Evolutionary conservation across 2,329 filamentous ascomycete genomes (phyloP), one percentile per base, ranked within the genome.

Genomic region (Calonectria pauciramosa): DNA sequence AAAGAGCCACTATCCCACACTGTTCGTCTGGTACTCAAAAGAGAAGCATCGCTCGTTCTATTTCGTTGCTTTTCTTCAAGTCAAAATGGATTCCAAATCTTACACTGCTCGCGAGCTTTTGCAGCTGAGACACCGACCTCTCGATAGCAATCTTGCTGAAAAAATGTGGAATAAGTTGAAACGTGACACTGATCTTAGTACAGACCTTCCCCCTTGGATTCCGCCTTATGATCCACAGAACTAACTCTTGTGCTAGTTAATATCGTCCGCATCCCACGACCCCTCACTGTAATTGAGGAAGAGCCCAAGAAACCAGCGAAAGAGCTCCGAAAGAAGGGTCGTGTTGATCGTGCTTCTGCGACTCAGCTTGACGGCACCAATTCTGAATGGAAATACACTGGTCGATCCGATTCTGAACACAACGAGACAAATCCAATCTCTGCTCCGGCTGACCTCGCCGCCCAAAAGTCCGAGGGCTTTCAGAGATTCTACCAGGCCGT

Each of bases 401-500:
- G 88, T 65, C 84, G 89, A 69, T 86, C 83, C 64, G 86, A 86
- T 23, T 86, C 85, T 1, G 87, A 90, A 75, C 78, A 85, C n/a
- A 79, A 82, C 23, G 82, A 83, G 54, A 84, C 81, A 52, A 89
- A 89, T 60, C 90, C 90, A 9, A 84, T 91, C 44, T 84, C 89
- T 66, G 91, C 91, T 28, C 91, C 91, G 14, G 82, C 87, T 26
- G 90, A 87, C 11, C 82, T 90, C 41, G 84, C 82, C 47, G 89
- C 90, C 32, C 91, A 93, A 81, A 89, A 90, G 77, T 89, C 88
- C 41, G 91, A 93, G 81, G 92, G 92, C n/a, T 94, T 94, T 78
- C 90, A 92, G 82, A 88, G 89, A 68, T 94, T 94, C 81, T 93
- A 92, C 84, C 91, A 92, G 81, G 91, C 92, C 14, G 92, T 93